Percentiles rank a stretch among this genome's conserved stretches.
These are phyloP conservation scores for Aspergillus carlsbadensis DNA, from an alignment of 495 filamentous ascomycete genomes.

Conservation along the genomic window DNA sequence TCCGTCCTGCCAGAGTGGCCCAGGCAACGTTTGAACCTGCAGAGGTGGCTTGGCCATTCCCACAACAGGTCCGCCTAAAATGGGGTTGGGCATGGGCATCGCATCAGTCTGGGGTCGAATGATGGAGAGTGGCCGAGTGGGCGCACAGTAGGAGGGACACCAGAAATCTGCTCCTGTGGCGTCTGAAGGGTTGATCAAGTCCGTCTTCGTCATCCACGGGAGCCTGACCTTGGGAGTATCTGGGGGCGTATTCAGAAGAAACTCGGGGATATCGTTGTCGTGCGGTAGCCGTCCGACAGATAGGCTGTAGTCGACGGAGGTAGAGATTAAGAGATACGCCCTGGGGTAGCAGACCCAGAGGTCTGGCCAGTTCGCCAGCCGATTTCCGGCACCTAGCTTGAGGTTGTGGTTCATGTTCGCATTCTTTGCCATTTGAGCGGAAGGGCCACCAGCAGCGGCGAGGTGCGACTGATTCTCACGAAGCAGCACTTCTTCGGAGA, in stretches of 20 bases:
- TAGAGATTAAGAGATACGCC: constrained; percentile 32
- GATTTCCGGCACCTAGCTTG: neutral
- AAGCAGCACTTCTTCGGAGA: constrained; percentile 25
- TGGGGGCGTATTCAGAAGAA: neutral
- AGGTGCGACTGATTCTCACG: constrained; percentile 5
- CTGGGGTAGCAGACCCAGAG: constrained; percentile 26
- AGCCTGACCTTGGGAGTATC: neutral
- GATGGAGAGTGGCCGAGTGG: neutral
- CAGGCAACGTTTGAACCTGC: neutral
- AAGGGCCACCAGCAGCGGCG: no score
- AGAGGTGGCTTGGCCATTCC: neutral
- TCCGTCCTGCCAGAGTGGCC: neutral
- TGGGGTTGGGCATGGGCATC: neutral
- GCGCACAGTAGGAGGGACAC: neutral
- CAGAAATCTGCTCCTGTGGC: neutral
- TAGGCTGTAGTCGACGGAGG: constrained; percentile 28
- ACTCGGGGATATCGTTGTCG: constrained; percentile 19
- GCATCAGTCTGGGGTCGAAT: neutral
- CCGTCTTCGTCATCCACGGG: neutral
- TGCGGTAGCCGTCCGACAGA: constrained; percentile 25
- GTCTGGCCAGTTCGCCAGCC: constrained; percentile 21
- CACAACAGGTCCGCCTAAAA: neutral
- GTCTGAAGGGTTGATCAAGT: neutral
- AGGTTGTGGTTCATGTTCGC: neutral
- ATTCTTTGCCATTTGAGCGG: no score